Conservation (phyloP, 305 asterid species). For the Solanum aculeatissimum region DNA sequence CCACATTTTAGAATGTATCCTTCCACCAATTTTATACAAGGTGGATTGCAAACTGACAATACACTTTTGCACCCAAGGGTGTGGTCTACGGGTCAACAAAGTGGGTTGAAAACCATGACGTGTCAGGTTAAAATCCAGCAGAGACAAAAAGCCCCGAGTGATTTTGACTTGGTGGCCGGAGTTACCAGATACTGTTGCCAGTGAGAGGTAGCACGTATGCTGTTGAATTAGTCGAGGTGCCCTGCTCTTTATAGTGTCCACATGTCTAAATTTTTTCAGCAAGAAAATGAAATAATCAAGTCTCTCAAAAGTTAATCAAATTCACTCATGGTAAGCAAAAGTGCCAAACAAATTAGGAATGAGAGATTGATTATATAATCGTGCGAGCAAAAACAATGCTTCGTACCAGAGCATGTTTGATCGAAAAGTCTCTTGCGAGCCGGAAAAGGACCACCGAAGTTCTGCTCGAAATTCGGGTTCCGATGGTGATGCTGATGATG, state of each 20-base stretch:
- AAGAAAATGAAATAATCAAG: background rate
- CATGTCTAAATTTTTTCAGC: background rate
- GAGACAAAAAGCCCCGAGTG: background rate
- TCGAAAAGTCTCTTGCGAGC: constrained; percentile 51
- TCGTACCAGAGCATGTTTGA: constrained; percentile 4
- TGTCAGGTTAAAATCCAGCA: background rate
- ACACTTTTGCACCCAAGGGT: background rate
- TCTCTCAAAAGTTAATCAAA: background rate
- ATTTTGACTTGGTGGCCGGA: background rate
- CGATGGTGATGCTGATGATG: constrained; percentile 15
- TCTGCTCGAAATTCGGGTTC: constrained; percentile 21
- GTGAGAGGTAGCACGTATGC: background rate
- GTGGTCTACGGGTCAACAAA: background rate
- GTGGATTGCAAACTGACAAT: background rate
- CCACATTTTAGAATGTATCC: background rate
- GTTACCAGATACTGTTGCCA: background rate
- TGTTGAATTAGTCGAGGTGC: background rate
- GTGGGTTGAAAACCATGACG: background rate
- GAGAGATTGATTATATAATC: background rate
- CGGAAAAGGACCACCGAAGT: constrained; percentile 17
- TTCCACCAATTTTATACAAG: background rate
- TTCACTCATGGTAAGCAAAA: background rate
- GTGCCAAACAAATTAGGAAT: background rate
- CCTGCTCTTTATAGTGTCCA: background rate
- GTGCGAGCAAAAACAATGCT: constrained; percentile 2